These are phyloP conservation scores for Hypoxylon subgilvum DNA, from an alignment of 495 filamentous ascomycete species.

Conservation along the genomic window DNA sequence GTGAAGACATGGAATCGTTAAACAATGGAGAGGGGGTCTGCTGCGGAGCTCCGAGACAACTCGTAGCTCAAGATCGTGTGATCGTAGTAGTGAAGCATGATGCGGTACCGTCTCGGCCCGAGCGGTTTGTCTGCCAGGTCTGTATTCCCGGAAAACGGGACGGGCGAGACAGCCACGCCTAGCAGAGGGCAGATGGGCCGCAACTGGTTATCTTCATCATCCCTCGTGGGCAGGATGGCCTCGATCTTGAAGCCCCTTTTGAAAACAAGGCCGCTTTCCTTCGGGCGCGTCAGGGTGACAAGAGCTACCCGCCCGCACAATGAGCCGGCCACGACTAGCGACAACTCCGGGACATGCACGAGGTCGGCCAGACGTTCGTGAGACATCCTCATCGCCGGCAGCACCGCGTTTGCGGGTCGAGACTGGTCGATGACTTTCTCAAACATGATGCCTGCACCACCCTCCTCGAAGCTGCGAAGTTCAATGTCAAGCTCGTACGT, in stretches of 20 bases:
- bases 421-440: constrained; percentile 53
- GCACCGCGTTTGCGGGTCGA: constrained; percentile 53
- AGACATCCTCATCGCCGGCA: constrained; percentile 42
- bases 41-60: constrained; percentile 50
- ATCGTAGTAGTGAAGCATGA: constrained; percentile 78
- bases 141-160: constrained; percentile 59
- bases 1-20: constrained; percentile 7
- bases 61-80: constrained; percentile 84
- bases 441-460: constrained; percentile 49
- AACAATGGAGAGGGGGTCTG: constrained; percentile 29
- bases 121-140: constrained; percentile 30
- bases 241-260: constrained; percentile 53
- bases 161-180: constrained; percentile 51
- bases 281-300: constrained; percentile 67
- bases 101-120: constrained; percentile 64
- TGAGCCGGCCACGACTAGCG: constrained; percentile 74
- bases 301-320: constrained; percentile 77
- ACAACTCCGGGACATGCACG: constrained; percentile 76
- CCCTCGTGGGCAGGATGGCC: constrained; percentile 47
- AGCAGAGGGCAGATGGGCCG: constrained; percentile 49
- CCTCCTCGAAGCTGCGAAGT: constrained; percentile 56
- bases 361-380: constrained; percentile 79
- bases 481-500: constrained; percentile 65
- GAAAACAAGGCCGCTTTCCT: constrained; percentile 23
- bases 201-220: constrained; percentile 45